Evolutionary conservation across 169 alveolate species (phyloP).

Genomic region (Plasmodium knowlesi): DNA sequence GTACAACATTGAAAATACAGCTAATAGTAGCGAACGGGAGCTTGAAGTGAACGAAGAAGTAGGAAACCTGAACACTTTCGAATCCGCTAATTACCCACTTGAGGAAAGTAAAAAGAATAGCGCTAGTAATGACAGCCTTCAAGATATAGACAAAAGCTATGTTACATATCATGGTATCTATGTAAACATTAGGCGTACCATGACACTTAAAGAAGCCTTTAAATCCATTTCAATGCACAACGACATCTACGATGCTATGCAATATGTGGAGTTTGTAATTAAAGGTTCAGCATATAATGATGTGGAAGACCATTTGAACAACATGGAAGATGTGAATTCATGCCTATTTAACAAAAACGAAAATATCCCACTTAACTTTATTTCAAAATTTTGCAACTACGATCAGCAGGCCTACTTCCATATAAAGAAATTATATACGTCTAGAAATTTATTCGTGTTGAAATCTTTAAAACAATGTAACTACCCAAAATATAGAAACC

Average conservation of each 20-base stretch:
- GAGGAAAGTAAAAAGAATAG: neutral
- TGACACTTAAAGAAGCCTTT: constrained; percentile 20
- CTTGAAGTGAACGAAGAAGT: constrained; percentile 2
- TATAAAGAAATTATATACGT: constrained; percentile 27
- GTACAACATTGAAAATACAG: constrained; percentile 17
- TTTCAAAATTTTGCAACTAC: constrained; percentile 46
- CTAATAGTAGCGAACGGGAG: neutral
- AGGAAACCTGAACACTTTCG: neutral
- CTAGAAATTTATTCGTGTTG: neutral
- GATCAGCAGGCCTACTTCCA: constrained; percentile 21
- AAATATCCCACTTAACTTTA: neutral
- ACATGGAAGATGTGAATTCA: neutral
- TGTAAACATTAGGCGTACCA: constrained; percentile 7
- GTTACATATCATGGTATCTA: constrained; percentile 30
- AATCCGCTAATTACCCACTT: neutral
- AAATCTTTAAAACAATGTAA: neutral
- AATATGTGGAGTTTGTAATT: constrained; percentile 50
- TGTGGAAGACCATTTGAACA: constrained; percentile 47
- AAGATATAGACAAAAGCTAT: neutral
- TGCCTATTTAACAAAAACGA: constrained; percentile 39
- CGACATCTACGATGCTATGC: neutral
- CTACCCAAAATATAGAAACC: neutral
- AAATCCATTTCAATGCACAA: neutral
- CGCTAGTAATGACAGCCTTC: neutral
- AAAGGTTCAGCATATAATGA: constrained; percentile 13